phyloP scores from a whole-genome alignment of 2,329 filamentous ascomycete species.

The Dactylonectria estremocensis region DNA sequence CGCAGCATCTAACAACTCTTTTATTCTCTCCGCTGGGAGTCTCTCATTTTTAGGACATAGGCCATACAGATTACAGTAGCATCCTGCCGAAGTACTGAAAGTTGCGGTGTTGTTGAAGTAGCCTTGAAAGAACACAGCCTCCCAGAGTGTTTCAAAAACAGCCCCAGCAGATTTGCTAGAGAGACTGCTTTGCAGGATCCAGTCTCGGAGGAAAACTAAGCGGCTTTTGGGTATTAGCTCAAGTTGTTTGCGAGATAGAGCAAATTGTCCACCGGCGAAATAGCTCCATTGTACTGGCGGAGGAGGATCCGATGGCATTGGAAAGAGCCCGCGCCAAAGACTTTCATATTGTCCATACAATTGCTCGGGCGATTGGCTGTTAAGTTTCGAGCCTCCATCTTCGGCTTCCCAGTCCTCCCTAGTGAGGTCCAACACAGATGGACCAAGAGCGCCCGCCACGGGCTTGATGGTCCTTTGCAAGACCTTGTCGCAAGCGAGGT shows the following conservation, averaged over 20 bases:
- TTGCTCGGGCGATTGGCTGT: not conserved
- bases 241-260: conserved; percentile 8
- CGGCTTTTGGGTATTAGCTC: conserved; percentile 8
- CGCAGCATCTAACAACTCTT: conserved; percentile 9
- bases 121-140: conserved; percentile 5
- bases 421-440: conserved; percentile 9
- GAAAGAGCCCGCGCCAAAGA: conserved; percentile 13
- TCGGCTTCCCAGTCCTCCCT: conserved; percentile 13
- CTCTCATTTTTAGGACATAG: conserved; percentile 7
- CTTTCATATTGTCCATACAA: conserved; percentile 3
- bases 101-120: not conserved
- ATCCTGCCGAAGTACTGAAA: not conserved
- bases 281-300: conserved; percentile 11
- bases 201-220: conserved; percentile 10
- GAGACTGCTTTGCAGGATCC: conserved; percentile 10
- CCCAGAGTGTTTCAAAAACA: conserved; percentile 24
- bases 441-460: not conserved
- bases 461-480: conserved; percentile 9
- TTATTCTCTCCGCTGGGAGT: conserved; percentile 6
- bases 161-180: conserved; percentile 16
- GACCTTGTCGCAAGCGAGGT: conserved; percentile 15
- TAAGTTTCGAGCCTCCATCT: not conserved
- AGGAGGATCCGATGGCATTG: not conserved
- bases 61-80: conserved; percentile 19
- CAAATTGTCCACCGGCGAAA: conserved; percentile 15